Percentiles rank a stretch among this genome's conserved stretches.
Conservation (phyloP, 164 flowering plant genomes). For the Malania oleifera region DNA sequence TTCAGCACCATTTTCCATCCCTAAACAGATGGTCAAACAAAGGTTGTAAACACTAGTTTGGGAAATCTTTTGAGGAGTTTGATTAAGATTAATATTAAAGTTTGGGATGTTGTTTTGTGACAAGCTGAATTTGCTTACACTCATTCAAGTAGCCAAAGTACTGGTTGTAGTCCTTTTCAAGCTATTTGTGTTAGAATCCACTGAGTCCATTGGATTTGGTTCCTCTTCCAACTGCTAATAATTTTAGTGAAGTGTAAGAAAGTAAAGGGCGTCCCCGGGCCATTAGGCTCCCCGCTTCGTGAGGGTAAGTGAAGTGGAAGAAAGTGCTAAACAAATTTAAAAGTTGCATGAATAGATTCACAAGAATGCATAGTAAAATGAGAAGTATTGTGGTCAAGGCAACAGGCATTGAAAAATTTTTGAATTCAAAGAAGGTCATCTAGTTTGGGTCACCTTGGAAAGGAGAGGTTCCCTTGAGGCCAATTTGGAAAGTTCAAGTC, state of each 20-base stretch:
- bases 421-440: slow-evolving; percentile 13
- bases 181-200: slow-evolving; percentile 15
- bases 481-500: slow-evolving; percentile 8
- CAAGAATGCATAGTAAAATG: background rate
- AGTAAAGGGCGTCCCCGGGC: no score
- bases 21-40: slow-evolving; percentile 12
- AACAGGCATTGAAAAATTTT: background rate
- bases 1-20: slow-evolving; percentile 11
- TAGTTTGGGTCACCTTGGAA: slow-evolving; percentile 22
- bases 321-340: background rate
- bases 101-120: slow-evolving; percentile 3
- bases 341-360: slow-evolving; percentile 8
- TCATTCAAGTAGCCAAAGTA: slow-evolving; percentile 1
- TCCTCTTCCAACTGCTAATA: background rate
- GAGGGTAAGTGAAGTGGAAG: no score
- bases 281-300: no score
- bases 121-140: slow-evolving; percentile 15
- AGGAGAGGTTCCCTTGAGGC: slow-evolving; percentile 15
- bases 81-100: background rate
- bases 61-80: slow-evolving; percentile 5
- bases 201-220: slow-evolving; percentile 10
- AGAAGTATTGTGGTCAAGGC: background rate
- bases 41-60: slow-evolving; percentile 2
- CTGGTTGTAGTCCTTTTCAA: slow-evolving; percentile 8
- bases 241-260: slow-evolving; percentile 4